Evolutionary conservation across 257 asterid species (phyloP).

Genomic region (Petunia axillaris): DNA sequence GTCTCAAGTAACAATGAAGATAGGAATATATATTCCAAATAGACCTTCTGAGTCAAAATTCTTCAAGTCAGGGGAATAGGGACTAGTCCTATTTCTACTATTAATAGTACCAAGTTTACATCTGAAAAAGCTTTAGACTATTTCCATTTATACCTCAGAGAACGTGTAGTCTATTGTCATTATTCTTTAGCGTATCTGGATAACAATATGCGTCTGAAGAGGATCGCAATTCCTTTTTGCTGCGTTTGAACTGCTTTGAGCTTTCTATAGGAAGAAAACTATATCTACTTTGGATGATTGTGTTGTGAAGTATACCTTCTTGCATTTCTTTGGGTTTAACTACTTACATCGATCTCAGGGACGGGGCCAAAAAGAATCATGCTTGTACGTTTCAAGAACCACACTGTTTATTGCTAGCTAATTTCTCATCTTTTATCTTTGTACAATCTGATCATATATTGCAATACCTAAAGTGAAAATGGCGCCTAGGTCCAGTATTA

Average conservation of each 20-base stretch:
- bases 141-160: background rate
- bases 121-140: slow-evolving; percentile 11
- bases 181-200: background rate
- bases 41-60: slow-evolving; percentile 3
- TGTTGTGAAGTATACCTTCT: background rate
- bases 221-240: slow-evolving; percentile 2
- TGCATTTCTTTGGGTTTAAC: background rate
- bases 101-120: background rate
- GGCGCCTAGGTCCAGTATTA: background rate
- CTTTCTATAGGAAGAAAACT: slow-evolving; percentile 15
- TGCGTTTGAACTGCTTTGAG: slow-evolving; percentile 5
- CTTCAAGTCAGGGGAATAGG: background rate
- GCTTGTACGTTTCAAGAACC: background rate
- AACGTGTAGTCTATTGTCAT: slow-evolving; percentile 11
- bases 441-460: background rate
- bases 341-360: background rate
- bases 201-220: background rate
- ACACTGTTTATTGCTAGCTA: background rate
- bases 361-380: background rate
- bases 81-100: slow-evolving; percentile 4
- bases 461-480: background rate
- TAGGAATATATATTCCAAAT: background rate
- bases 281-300: background rate
- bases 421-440: background rate
- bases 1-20: background rate